Conservation (phyloP, 306 rosid genomes). For the Lablab purpureus region DNA sequence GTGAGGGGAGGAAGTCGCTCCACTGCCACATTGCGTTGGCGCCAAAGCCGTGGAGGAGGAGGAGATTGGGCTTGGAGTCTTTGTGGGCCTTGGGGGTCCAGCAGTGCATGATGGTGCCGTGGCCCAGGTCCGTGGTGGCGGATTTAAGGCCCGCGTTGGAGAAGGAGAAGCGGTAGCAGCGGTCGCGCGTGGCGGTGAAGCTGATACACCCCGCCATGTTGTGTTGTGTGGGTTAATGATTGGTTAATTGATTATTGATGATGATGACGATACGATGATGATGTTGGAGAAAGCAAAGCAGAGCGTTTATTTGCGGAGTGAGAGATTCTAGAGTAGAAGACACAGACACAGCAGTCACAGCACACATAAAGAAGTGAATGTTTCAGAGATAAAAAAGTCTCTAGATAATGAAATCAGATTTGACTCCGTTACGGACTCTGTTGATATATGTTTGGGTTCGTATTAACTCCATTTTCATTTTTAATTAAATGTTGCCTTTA, state of each 20-base stretch:
- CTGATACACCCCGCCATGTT: constrained; percentile 60
- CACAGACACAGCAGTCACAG: too few relatives aligned
- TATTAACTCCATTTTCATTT: too few relatives aligned
- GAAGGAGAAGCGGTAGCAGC: constrained; percentile 67
- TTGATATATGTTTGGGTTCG: too few relatives aligned
- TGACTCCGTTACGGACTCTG: too few relatives aligned
- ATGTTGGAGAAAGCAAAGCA: background rate
- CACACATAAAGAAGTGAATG: too few relatives aligned
- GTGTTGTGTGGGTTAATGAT: background rate
- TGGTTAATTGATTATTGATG: background rate
- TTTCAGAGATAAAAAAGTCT: too few relatives aligned
- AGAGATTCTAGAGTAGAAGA: too few relatives aligned
- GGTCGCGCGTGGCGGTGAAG: constrained; percentile 55
- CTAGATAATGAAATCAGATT: too few relatives aligned
- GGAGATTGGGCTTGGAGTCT: constrained; percentile 61
- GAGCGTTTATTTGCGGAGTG: background rate
- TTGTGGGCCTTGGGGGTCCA: constrained; percentile 71
- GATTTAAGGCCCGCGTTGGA: constrained; percentile 72
- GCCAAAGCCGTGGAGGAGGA: constrained; percentile 87
- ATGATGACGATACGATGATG: too few relatives aligned
- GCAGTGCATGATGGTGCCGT: constrained; percentile 82
- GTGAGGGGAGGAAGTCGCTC: constrained; percentile 68
- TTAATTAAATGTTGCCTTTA: too few relatives aligned
- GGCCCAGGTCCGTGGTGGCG: constrained; percentile 78
- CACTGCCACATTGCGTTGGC: constrained; percentile 99